Percentiles rank a stretch among this genome's conserved stretches.
Evolutionary conservation across 108 stramenopile species (phyloP).

Genomic region (Aurantiochytrium sp.): DNA sequence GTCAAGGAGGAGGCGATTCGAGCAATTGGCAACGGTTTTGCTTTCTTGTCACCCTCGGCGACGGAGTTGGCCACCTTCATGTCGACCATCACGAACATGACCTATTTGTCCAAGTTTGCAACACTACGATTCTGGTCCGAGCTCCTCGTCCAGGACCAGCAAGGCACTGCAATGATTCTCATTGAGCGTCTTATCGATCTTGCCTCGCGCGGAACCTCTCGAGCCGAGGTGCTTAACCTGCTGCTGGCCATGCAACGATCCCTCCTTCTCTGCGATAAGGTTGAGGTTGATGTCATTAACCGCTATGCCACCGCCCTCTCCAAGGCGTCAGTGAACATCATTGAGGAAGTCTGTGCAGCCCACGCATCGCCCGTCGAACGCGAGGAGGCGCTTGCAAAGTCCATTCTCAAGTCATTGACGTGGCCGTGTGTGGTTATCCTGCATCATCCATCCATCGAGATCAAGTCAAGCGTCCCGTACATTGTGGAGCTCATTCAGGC

Average conservation of each 20-base stretch:
- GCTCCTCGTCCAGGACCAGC: neutral
- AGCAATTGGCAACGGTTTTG: neutral
- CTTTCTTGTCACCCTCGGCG: neutral
- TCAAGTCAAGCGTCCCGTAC: neutral
- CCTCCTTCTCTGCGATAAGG: neutral
- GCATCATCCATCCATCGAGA: neutral
- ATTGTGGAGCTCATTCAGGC: neutral
- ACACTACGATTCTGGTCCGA: slow-evolving; percentile 9
- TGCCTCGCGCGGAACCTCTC: neutral
- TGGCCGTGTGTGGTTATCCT: neutral
- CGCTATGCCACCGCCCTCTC: neutral
- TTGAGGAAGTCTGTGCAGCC: neutral
- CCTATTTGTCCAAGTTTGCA: neutral
- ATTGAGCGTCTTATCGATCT: neutral
- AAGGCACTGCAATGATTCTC: neutral
- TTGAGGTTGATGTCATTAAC: neutral
- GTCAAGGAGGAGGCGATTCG: slow-evolving; percentile 13
- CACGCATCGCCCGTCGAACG: neutral
- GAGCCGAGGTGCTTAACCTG: neutral
- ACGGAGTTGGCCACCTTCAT: slow-evolving; percentile 2
- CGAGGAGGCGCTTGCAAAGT: neutral
- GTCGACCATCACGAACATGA: slow-evolving; percentile 15
- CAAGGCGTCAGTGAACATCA: neutral
- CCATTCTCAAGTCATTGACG: neutral
- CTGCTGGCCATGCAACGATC: neutral